phyloP scores from a whole-genome alignment of 2,329 filamentous ascomycete species.

The Cadophora gregata region DNA sequence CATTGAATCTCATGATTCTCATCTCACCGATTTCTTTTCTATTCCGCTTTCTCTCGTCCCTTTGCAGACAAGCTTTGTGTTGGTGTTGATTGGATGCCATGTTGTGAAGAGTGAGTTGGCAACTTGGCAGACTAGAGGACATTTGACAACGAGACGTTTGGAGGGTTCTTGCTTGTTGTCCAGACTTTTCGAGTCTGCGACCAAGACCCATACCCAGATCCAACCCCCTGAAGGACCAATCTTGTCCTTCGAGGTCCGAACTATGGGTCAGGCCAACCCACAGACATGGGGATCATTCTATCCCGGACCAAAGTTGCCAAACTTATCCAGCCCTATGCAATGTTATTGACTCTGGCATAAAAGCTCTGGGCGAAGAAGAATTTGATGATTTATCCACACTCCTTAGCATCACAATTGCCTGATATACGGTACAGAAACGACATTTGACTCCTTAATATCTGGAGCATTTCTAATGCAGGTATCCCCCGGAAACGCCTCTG shows the following conservation, averaged over 20 bases:
- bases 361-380: slow-evolving; percentile 1
- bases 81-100: neutral
- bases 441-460: slow-evolving; percentile 14
- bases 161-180: slow-evolving; percentile 21
- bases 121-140: neutral
- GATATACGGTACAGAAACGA: slow-evolving; percentile 7
- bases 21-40: slow-evolving; percentile 4
- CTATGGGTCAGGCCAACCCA: slow-evolving; percentile 3
- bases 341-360: slow-evolving; percentile 21
- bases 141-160: neutral
- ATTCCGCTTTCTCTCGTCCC: neutral
- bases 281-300: slow-evolving; percentile 14
- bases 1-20: slow-evolving; percentile 24
- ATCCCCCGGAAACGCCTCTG: slow-evolving; percentile 22
- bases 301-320: slow-evolving; percentile 5
- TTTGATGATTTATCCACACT: slow-evolving; percentile 19
- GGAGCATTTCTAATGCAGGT: slow-evolving; percentile 19
- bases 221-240: slow-evolving; percentile 18
- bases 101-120: slow-evolving; percentile 1
- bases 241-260: slow-evolving; percentile 5
- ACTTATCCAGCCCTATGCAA: slow-evolving; percentile 23
- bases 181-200: slow-evolving; percentile 17
- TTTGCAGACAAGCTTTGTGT: neutral
- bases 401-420: slow-evolving; percentile 14
- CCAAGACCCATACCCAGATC: slow-evolving; percentile 11